A percentile compares a stretch with the other conserved stretches of the same genome.
These are phyloP conservation scores for Astraeus odoratus DNA, from an alignment of 768 basidiomycete genomes.

Conservation along the genomic window DNA sequence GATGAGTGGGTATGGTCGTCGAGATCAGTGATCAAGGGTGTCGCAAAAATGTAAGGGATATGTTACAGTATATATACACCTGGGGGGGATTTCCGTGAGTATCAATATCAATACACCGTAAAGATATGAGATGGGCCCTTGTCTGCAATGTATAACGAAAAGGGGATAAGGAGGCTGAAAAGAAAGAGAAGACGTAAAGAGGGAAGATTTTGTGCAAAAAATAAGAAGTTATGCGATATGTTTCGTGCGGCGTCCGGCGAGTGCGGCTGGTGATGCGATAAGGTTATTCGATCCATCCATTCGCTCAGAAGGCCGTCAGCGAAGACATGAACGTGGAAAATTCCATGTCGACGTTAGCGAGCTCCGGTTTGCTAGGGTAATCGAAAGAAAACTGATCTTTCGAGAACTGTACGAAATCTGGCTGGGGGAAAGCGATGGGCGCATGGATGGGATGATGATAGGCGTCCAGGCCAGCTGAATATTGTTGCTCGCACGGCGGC, in stretches of 20 bases:
- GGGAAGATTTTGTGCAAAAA: neutral
- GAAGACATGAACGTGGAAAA: slow-evolving; percentile 27
- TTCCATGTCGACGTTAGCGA: slow-evolving; percentile 18
- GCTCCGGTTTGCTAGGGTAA: slow-evolving; percentile 17
- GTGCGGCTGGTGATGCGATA: slow-evolving; percentile 6
- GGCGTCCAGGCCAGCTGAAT: slow-evolving; percentile 14
- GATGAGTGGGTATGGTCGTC: slow-evolving; percentile 1
- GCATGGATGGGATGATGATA: slow-evolving; percentile 12
- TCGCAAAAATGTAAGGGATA: slow-evolving; percentile 4
- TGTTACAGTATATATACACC: slow-evolving; percentile 8
- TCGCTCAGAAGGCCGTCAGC: slow-evolving; percentile 23
- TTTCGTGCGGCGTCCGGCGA: slow-evolving; percentile 16
- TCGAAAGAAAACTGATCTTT: slow-evolving; percentile 21
- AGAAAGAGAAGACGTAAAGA: slow-evolving; percentile 9
- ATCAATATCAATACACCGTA: slow-evolving; percentile 6
- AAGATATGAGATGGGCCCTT: neutral
- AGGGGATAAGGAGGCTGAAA: slow-evolving; percentile 13
- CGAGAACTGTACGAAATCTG: slow-evolving; percentile 17
- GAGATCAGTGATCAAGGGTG: slow-evolving; percentile 1
- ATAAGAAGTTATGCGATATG: slow-evolving; percentile 6
- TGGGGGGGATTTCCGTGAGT: neutral
- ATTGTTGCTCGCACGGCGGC: slow-evolving; percentile 12
- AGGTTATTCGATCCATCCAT: neutral
- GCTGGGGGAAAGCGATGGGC: slow-evolving; percentile 8
- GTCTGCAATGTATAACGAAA: slow-evolving; percentile 2